Evolutionary conservation across 73 alveolate genomes (phyloP).

Genomic region (Blepharisma japonicum): DNA sequence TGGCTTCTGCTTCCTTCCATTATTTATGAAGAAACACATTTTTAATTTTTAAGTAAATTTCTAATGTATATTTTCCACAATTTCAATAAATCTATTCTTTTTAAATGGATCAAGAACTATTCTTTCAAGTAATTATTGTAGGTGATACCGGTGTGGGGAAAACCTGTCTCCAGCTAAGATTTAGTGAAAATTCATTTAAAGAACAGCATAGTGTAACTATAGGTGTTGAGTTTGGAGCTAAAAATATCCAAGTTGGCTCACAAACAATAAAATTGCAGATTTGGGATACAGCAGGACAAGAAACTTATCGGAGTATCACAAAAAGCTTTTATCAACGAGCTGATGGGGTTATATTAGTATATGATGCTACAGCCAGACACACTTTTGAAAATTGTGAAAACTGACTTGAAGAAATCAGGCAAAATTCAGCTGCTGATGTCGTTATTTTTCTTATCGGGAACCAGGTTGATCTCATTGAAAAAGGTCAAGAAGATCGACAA

Average conservation of each 20-base stretch:
- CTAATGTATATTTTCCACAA: too few species aligned
- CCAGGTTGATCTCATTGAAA: constrained; percentile 21
- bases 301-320: constrained; percentile 86
- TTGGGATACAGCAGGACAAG: constrained; percentile 95
- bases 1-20: constrained; percentile 30
- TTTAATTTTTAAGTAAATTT: too few species aligned
- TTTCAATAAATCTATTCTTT: too few species aligned
- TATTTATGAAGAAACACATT: neutral
- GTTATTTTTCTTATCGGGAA: constrained; percentile 27
- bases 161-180: constrained; percentile 57
- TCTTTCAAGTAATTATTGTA: constrained; percentile 48
- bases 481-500: constrained; percentile 10
- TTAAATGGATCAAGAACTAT: neutral
- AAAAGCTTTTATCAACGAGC: constrained; percentile 91
- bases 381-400: constrained; percentile 20
- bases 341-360: constrained; percentile 76
- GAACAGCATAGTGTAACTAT: constrained; percentile 72
- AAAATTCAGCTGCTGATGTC: constrained; percentile 10
- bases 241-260: constrained; percentile 41
- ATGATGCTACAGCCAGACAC: constrained; percentile 15
- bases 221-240: constrained; percentile 73
- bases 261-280: constrained; percentile 59
- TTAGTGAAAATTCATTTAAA: constrained; percentile 54
- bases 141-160: constrained; percentile 76
- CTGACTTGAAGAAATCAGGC: constrained; percentile 19